Conservation (phyloP, 2,329 filamentous ascomycete genomes). For the Fusarium sp. region DNA sequence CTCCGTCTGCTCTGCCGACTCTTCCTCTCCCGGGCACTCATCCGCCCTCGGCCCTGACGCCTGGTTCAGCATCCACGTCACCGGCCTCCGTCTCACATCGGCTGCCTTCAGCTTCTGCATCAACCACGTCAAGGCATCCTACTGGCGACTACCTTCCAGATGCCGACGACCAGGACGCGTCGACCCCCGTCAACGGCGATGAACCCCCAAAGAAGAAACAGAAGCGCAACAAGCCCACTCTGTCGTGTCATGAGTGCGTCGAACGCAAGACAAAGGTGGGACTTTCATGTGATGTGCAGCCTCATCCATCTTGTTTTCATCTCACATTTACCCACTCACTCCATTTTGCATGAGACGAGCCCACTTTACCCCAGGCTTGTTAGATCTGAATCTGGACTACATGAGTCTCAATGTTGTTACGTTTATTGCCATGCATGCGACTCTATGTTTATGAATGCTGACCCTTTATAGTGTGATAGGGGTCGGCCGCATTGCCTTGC, state of each 20-base stretch:
- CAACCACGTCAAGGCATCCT: conserved; percentile 30
- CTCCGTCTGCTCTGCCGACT: conserved; percentile 18
- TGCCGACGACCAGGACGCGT: conserved; percentile 38
- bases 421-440: background rate
- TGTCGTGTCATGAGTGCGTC: conserved; percentile 84
- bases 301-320: conserved; percentile 17
- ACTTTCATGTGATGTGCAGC: conserved; percentile 9
- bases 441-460: background rate
- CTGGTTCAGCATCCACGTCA: conserved; percentile 45
- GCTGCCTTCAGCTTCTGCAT: conserved; percentile 37
- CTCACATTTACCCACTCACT: conserved; percentile 2
- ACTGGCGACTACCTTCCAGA: conserved; percentile 34
- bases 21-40: conserved; percentile 34
- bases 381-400: conserved; percentile 12
- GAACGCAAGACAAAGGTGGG: conserved; percentile 83
- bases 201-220: conserved; percentile 75
- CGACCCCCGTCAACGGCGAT: conserved; percentile 41
- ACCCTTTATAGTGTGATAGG: conserved; percentile 73
- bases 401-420: background rate
- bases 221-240: conserved; percentile 85
- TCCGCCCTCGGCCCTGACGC: conserved; percentile 40
- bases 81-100: conserved; percentile 43
- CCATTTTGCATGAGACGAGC: conserved; percentile 22
- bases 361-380: conserved; percentile 27
- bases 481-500: conserved; percentile 76